Conservation (phyloP, 371 early-diverging fungal species). For the Mucor lusitanicus region DNA sequence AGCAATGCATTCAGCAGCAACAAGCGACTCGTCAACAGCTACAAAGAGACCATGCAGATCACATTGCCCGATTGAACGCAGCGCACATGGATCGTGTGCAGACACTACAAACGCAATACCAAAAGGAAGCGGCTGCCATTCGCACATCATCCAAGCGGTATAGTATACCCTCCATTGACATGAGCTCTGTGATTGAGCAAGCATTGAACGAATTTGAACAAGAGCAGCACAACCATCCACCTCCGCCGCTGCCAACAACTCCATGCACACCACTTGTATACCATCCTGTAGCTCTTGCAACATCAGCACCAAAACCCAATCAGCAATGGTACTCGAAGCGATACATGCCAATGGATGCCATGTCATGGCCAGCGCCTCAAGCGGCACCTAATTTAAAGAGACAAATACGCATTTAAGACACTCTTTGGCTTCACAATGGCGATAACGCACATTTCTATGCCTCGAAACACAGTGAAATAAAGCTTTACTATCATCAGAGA, state of each 20-base stretch:
- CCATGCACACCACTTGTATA: background rate
- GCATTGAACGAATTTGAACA: slow-evolving; percentile 24
- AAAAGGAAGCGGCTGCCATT: background rate
- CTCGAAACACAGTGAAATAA: no score
- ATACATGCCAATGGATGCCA: slow-evolving; percentile 22
- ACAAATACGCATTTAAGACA: no score
- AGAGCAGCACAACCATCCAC: slow-evolving; percentile 20
- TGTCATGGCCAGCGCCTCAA: slow-evolving; percentile 31
- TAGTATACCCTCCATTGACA: background rate
- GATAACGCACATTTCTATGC: no score
- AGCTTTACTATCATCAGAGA: no score
- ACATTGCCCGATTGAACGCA: slow-evolving; percentile 3
- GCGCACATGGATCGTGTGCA: background rate
- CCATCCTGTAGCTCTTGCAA: background rate
- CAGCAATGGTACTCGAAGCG: slow-evolving; percentile 15
- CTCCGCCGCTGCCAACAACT: background rate
- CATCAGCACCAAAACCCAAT: background rate
- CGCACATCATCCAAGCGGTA: background rate
- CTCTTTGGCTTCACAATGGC: no score
- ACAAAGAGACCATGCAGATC: slow-evolving; percentile 1
- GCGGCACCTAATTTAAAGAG: slow-evolving; percentile 5
- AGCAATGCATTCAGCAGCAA: background rate
- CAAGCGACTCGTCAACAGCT: background rate
- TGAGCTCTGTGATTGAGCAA: slow-evolving; percentile 12
- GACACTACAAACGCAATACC: background rate